A percentile compares a stretch with the other conserved stretches of the same genome.
phyloP scores from a whole-genome alignment of 2,329 filamentous ascomycete species.

The Aspergillus flavus region DNA sequence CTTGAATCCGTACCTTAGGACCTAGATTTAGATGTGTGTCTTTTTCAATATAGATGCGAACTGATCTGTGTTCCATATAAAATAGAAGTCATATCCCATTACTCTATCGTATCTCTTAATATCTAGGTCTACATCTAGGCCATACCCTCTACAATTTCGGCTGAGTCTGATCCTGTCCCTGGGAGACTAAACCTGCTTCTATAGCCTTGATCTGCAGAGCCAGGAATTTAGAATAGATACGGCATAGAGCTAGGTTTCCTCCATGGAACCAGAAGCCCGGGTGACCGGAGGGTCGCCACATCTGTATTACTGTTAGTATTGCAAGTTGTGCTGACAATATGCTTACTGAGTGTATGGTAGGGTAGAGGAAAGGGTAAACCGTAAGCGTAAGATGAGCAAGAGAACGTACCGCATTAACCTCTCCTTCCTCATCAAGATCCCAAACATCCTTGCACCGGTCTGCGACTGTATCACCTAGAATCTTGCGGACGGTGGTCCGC shows the following conservation, averaged over 20 bases:
- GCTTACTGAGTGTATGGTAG: background rate
- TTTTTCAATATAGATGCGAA: background rate
- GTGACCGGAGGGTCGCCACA: conserved; percentile 63
- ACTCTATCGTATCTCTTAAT: background rate
- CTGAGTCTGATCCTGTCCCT: background rate
- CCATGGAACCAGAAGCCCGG: conserved; percentile 69
- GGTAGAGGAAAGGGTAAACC: background rate
- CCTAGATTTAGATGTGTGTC: background rate
- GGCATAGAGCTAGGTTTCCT: conserved; percentile 64
- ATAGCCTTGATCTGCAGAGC: conserved; percentile 54
- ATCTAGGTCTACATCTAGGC: background rate
- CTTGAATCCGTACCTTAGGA: background rate
- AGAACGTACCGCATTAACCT: conserved; percentile 52
- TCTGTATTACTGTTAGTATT: conserved; percentile 16
- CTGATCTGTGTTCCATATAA: background rate
- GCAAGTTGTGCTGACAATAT: too few species aligned
- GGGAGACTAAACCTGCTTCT: conserved; percentile 39
- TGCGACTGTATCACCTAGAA: conserved; percentile 65
- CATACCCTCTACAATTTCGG: background rate
- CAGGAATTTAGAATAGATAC: conserved; percentile 60
- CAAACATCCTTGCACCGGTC: conserved; percentile 61
- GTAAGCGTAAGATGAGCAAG: too few species aligned
- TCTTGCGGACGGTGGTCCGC: conserved; percentile 61
- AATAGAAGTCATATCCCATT: background rate
- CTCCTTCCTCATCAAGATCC: conserved; percentile 60